Evolutionary conservation across 2,329 filamentous ascomycete genomes (phyloP).

Genomic region (Ophiocordyceps camponoti-rufipedis): DNA sequence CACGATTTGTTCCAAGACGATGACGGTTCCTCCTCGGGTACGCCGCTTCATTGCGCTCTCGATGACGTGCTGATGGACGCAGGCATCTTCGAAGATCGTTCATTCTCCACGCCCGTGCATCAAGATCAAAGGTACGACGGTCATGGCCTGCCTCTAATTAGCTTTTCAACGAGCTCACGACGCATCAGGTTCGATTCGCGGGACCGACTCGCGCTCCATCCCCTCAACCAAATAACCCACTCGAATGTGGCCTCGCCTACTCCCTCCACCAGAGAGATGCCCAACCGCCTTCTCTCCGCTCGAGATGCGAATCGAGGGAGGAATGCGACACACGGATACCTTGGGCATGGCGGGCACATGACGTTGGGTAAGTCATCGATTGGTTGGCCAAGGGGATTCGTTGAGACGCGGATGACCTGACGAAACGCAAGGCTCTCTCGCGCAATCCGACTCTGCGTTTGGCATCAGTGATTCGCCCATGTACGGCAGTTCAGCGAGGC

Average conservation of each 20-base stretch:
- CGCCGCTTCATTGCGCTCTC: neutral
- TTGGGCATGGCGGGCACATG: constrained; percentile 2
- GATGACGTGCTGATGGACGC: constrained; percentile 5
- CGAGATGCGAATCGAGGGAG: constrained; percentile 8
- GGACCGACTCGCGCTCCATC: constrained; percentile 15
- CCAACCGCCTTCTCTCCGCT: constrained; percentile 7
- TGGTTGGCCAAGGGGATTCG: too few species aligned
- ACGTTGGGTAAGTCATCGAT: constrained; percentile 3
- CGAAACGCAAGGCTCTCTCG: constrained; percentile 7
- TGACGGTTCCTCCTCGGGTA: constrained; percentile 8
- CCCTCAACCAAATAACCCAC: constrained; percentile 18
- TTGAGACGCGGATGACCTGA: constrained; percentile 2
- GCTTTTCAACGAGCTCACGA: constrained; percentile 1
- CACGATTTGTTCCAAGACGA: constrained; percentile 15
- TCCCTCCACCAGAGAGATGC: constrained; percentile 11
- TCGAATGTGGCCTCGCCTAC: constrained; percentile 20
- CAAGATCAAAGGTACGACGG: constrained; percentile 9
- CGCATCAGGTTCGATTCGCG: constrained; percentile 13
- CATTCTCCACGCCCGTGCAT: constrained; percentile 6
- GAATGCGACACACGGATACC: constrained; percentile 4
- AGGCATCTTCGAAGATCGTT: constrained; percentile 9
- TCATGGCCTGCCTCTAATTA: too few species aligned
- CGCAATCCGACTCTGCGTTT: constrained; percentile 11
- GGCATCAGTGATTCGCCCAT: constrained; percentile 13
- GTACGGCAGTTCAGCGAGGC: constrained; percentile 11